Percentiles rank a stretch among this genome's conserved stretches.
These are phyloP conservation scores for Melaleuca alternifolia DNA, from an alignment of 345 rosid genomes.

Conservation along the genomic window DNA sequence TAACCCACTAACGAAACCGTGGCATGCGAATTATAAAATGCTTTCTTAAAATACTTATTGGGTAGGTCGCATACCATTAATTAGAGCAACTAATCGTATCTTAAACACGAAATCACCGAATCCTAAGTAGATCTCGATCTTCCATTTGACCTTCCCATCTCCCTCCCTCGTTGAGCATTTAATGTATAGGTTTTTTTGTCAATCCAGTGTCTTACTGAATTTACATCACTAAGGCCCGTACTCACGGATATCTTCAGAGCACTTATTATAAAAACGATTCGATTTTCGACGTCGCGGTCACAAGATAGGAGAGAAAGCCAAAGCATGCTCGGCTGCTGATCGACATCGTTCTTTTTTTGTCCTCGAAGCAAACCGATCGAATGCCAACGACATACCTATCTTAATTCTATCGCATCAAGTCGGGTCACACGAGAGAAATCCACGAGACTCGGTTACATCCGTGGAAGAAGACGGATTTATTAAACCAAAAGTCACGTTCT, in stretches of 20 bases:
- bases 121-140: background rate
- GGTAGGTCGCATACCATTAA: background rate
- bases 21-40: background rate
- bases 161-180: background rate
- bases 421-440: background rate
- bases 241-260: background rate
- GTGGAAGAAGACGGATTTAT: background rate
- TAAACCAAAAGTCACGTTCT: no score
- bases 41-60: background rate
- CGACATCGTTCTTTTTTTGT: background rate
- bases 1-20: background rate
- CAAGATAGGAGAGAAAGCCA: no score
- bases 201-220: background rate
- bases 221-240: background rate
- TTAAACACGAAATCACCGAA: background rate
- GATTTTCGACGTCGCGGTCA: background rate
- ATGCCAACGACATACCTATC: background rate
- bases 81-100: background rate
- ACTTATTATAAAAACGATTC: background rate
- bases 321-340: no score
- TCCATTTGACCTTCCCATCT: background rate
- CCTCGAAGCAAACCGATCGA: background rate
- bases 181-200: background rate
- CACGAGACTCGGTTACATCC: accelerated
- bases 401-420: background rate